Conservation (phyloP, 2,329 filamentous ascomycete species). For the Penicillium brasilianum region DNA sequence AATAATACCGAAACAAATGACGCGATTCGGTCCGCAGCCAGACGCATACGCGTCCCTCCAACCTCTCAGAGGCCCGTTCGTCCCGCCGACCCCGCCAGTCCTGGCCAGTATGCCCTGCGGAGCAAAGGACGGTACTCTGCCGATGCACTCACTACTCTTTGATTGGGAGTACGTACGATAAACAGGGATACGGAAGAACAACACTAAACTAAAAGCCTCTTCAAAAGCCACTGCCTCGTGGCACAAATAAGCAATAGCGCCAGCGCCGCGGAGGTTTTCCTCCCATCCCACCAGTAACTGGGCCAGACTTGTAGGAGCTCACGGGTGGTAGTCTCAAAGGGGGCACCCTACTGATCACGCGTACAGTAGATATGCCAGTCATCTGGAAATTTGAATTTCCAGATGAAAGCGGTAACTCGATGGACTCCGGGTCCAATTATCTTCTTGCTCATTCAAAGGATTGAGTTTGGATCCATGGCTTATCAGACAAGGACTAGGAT, state of each 20-base stretch:
- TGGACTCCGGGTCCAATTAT: slow-evolving; percentile 15
- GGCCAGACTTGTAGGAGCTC: slow-evolving; percentile 17
- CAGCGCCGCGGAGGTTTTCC: neutral
- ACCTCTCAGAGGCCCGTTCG: neutral
- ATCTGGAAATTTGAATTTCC: slow-evolving; percentile 21
- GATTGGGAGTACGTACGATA: neutral
- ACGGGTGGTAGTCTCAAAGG: slow-evolving; percentile 10
- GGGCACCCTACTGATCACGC: slow-evolving; percentile 13
- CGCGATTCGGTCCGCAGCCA: neutral
- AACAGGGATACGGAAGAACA: neutral
- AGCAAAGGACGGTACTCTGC: too few species aligned
- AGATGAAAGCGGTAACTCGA: slow-evolving; percentile 9
- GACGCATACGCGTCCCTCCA: slow-evolving; percentile 5
- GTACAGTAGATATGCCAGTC: slow-evolving; percentile 23
- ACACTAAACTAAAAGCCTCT: neutral
- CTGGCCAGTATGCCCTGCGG: neutral
- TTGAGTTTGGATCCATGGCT: slow-evolving; percentile 10
- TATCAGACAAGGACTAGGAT: slow-evolving; percentile 19
- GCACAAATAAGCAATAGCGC: slow-evolving; percentile 16
- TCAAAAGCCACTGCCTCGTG: neutral
- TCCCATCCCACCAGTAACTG: slow-evolving; percentile 7
- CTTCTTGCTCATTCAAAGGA: slow-evolving; percentile 19
- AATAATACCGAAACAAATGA: neutral
- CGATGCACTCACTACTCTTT: too few species aligned
- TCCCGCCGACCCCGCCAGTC: neutral